A percentile compares a stretch with the other conserved stretches of the same genome.
Evolutionary conservation across 2,329 filamentous ascomycete genomes (phyloP).

Genomic region (Neonectria punicea): DNA sequence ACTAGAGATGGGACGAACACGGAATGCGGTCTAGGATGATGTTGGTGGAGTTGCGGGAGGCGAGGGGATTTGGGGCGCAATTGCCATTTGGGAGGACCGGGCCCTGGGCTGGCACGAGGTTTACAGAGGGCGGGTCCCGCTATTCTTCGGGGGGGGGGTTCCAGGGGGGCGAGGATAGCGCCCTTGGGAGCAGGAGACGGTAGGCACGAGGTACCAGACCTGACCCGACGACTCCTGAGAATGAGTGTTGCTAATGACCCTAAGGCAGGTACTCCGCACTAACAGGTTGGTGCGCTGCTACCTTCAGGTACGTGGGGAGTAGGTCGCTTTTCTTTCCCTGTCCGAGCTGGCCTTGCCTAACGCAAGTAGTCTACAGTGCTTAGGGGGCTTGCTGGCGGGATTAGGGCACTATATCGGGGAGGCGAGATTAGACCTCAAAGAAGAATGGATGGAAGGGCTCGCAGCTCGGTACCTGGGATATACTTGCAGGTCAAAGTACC

Average conservation of each 20-base stretch:
- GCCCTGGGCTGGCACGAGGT: conserved; percentile 42
- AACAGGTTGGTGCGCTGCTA: conserved; percentile 1
- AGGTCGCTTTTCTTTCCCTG: conserved; percentile 3
- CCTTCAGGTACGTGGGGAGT: neutral
- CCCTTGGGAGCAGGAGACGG: too few relatives aligned
- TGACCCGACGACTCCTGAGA: neutral
- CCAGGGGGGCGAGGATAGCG: conserved; percentile 18
- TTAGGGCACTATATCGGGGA: conserved; percentile 21
- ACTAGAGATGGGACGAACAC: conserved; percentile 40
- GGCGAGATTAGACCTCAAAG: conserved; percentile 36
- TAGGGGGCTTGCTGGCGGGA: conserved; percentile 6
- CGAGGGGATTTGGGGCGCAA: conserved; percentile 34
- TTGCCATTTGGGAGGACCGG: conserved; percentile 26
- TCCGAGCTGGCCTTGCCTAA: neutral
- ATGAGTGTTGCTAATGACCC: conserved; percentile 7
- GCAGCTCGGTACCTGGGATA: neutral
- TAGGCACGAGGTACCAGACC: too few relatives aligned
- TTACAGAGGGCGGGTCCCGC: conserved; percentile 29
- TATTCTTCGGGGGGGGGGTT: conserved; percentile 25
- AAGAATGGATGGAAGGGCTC: conserved; percentile 5
- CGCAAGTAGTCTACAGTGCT: too few relatives aligned
- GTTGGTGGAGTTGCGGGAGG: conserved; percentile 31
- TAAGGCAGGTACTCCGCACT: conserved; percentile 9
- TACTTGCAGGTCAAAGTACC: neutral
- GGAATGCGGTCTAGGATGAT: conserved; percentile 13